Evolutionary conservation across 2,329 filamentous ascomycete genomes (phyloP), one percentile per base, ranked within the genome.

Genomic region (Eutypella sp.): DNA sequence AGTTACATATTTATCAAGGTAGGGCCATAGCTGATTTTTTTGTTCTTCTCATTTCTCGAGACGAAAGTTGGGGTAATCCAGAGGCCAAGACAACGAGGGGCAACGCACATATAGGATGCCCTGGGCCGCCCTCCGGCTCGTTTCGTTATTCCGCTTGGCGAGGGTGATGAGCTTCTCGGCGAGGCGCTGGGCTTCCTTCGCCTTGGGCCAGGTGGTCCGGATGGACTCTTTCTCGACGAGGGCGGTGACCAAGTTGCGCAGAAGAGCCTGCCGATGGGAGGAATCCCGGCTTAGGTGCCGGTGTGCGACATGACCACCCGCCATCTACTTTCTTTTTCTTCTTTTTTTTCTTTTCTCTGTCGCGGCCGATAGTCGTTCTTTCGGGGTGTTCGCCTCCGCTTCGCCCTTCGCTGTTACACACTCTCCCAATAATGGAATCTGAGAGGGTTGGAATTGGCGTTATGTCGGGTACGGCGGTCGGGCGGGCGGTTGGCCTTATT

Each of bases 81-180:
- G 29, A 31, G 29, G 7, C 1, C 11, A 7, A 7, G 27, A n/a
- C 3, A n/a, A 3, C 5, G n/a, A 3, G 27, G n/a, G n/a, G 27
- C 7, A n/a, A 72, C 85, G 47, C 81, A 96, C 93, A 66, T 83
- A 97, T 65, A 99, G 85, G 58, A 91, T 90, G 33, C 79, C 81
- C 59, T 85, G 73, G n/a, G 90, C 92, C 56, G 79, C 81, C 63
- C 82, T 77, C 65, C 81, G 78, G 49, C 85, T 85, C 18, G 89
- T 87, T 61, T 90, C 85, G 34, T 92, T 95, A 67, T 96, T 89
- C 71, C 84, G 87, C 79, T 97, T 99, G 18, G 88, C 92, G 58
- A 96, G 68, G 4, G 91, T 96, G 60, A 99, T 91, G 56, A 97
- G 75, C 74, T 95, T 95, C 65, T 99, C 93, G 7, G 91, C 93